Evolutionary conservation across 2,329 filamentous ascomycete genomes (phyloP).

Genomic region (Didymella keratinophila): DNA sequence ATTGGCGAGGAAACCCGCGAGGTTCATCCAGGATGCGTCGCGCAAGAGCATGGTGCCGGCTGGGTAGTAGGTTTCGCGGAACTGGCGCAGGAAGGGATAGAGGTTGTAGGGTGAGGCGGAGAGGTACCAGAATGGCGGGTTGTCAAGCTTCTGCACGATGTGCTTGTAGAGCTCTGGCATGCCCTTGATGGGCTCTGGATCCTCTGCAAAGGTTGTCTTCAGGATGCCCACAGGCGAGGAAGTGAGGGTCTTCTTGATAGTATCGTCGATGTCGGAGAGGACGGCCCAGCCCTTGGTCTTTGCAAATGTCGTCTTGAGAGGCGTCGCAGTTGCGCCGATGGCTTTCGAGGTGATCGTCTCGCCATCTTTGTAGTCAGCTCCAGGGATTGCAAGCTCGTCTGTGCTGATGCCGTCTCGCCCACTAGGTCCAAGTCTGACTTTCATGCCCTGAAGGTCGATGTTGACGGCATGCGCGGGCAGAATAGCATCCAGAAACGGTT

Average conservation of each 20-base stretch:
- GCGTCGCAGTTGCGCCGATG: conserved; percentile 51
- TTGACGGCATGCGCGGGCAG: conserved; percentile 73
- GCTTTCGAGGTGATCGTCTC: conserved; percentile 42
- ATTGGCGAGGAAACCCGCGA: conserved; percentile 79
- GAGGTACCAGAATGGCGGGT: conserved; percentile 88
- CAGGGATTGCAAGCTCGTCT: conserved; percentile 62
- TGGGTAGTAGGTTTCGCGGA: conserved; percentile 75
- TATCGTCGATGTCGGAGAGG: conserved; percentile 92
- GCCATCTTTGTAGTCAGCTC: conserved; percentile 51
- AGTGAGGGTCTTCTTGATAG: conserved; percentile 90
- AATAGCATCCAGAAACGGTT: conserved; percentile 80
- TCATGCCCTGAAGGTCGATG: conserved; percentile 63
- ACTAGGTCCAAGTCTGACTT: conserved; percentile 68
- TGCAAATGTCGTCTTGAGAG: conserved; percentile 77
- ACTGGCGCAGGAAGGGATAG: conserved; percentile 82
- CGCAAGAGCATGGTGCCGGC: conserved; percentile 83
- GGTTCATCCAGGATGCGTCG: conserved; percentile 84
- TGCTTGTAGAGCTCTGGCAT: conserved; percentile 86
- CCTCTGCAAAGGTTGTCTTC: conserved; percentile 80
- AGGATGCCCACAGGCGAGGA: conserved; percentile 82
- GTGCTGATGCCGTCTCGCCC: conserved; percentile 75
- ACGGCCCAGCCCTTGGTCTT: conserved; percentile 82
- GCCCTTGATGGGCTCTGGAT: conserved; percentile 73
- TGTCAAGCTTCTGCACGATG: conserved; percentile 63
- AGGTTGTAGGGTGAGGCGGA: conserved; percentile 94